A percentile compares a stretch with the other conserved stretches of the same genome.
Evolutionary conservation across 139 green algal genomes (phyloP).

Genomic region (Axilococcus clingmanii): DNA sequence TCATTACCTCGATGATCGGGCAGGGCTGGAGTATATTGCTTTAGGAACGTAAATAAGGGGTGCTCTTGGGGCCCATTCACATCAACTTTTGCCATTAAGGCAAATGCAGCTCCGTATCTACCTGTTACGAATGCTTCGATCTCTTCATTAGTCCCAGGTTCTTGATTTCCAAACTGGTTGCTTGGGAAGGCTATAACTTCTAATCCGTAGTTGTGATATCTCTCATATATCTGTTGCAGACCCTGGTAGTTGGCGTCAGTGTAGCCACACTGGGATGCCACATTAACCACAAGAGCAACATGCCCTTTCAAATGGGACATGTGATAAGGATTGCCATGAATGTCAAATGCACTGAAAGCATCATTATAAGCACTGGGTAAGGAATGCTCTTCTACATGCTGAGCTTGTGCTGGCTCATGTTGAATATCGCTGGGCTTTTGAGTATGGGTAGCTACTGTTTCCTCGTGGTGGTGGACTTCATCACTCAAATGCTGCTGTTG

Average conservation of each 20-base stretch:
- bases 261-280: slow-evolving; percentile 28
- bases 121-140: slow-evolving; percentile 28
- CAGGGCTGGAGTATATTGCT: slow-evolving; percentile 7
- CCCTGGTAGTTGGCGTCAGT: slow-evolving; percentile 15
- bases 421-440: no score
- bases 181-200: slow-evolving; percentile 28
- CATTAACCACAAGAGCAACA: slow-evolving; percentile 30
- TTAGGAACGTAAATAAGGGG: slow-evolving; percentile 28
- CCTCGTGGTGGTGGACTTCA: no score
- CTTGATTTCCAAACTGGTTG: slow-evolving; percentile 29
- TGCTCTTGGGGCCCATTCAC: slow-evolving; percentile 22
- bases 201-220: slow-evolving; percentile 18
- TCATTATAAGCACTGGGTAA: no score
- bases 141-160: slow-evolving; percentile 33
- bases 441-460: no score
- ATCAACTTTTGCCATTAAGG: slow-evolving; percentile 33
- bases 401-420: no score
- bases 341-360: no score
- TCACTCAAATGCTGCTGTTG: no score
- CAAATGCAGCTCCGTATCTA: slow-evolving; percentile 18
- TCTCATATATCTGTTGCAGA: slow-evolving; percentile 19
- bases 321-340: no score
- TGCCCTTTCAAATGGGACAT: slow-evolving; percentile 27
- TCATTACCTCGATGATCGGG: no score
- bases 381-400: no score